Evolutionary conservation across 352 stramenopile species (phyloP), one percentile per base, ranked within the genome.

Genomic region (Globisporangium mamillatum): DNA sequence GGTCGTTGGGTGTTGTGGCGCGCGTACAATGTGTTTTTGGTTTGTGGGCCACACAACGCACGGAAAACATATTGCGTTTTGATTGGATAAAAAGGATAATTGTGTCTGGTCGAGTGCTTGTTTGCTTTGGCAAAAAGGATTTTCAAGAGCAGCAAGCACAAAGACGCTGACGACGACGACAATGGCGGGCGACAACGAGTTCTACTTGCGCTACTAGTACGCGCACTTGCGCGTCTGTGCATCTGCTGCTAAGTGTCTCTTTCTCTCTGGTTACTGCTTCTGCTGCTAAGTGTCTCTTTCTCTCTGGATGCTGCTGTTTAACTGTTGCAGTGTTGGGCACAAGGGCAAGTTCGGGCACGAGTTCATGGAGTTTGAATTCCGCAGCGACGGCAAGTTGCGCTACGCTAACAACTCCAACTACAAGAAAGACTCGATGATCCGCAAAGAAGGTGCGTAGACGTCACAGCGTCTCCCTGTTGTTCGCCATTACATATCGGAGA

Each of bases 401-500:
- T 99, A 99, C 71, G 95, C 95, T 34, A 99, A 99, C 82, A 98
- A 99, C 79, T 98, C 93, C 50, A 98, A 98, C 83, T 99, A 99
- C 80, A 98, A 98, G 79, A 97, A 98, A 68, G 96, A 98, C 73
- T 94, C 89, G 8, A 98, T 99, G 84, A 99, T 99, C 76, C 86
- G 94, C 44, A 98, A 99, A 85, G 94, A 99, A 92, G 88, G 92
- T 97, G 18, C 18, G n/a, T 27, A 27, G 3, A 10, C 18, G 3
- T 20, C 8, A n/a, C 9, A 64, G 5, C 16, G 18, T 1, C 36
- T 58, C 38, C 41, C 12, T 48, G 10, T n/a, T n/a, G 34, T 22
- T 68, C 22, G 34, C 60, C 54, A 8, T 8, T 34, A 10, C n/a
- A 4, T 6, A 61, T 67, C n/a, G 44, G 44, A 50, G 16, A 50